Percentiles rank a stretch among this genome's conserved stretches.
Evolutionary conservation across 2,329 filamentous ascomycete genomes (phyloP).

Genomic region (Hirsutella thompsonii): DNA sequence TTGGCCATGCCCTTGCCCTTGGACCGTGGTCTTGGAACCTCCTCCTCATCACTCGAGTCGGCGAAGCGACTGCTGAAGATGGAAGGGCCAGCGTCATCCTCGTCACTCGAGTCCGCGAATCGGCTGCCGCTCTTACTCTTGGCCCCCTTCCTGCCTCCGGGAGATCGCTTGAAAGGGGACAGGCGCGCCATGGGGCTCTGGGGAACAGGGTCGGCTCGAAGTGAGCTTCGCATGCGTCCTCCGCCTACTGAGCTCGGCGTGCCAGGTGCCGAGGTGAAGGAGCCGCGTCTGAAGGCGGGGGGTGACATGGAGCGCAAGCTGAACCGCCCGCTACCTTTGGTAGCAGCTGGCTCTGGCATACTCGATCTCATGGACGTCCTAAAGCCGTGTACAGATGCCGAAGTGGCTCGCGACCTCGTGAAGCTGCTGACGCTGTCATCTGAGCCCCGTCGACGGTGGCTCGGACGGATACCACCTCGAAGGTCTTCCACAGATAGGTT

Average conservation of each 20-base stretch:
- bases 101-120: conserved; percentile 51
- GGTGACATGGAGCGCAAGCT: conserved; percentile 62
- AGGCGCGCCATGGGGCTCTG: conserved; percentile 23
- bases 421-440: conserved; percentile 75
- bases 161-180: conserved; percentile 28
- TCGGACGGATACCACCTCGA: conserved; percentile 14
- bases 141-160: conserved; percentile 21
- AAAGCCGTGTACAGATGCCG: conserved; percentile 44
- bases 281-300: conserved; percentile 32
- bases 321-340: conserved; percentile 41
- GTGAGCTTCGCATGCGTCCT: conserved; percentile 29
- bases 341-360: conserved; percentile 8
- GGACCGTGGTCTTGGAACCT: conserved; percentile 5
- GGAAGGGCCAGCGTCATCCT: conserved; percentile 25
- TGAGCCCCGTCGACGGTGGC: conserved; percentile 40
- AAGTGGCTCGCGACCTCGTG: conserved; percentile 43
- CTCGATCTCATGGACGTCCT: conserved; percentile 57
- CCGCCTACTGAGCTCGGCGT: conserved; percentile 12
- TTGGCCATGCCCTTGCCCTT: conserved; percentile 20
- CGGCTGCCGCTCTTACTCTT: conserved; percentile 31
- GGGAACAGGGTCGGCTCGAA: conserved; percentile 25
- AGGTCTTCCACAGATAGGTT: conserved; percentile 13
- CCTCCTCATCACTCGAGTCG: conserved; percentile 10
- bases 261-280: conserved; percentile 24
- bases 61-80: conserved; percentile 48